phyloP scores from a whole-genome alignment of 2,329 filamentous ascomycete species.

The Claviceps sorghi region DNA sequence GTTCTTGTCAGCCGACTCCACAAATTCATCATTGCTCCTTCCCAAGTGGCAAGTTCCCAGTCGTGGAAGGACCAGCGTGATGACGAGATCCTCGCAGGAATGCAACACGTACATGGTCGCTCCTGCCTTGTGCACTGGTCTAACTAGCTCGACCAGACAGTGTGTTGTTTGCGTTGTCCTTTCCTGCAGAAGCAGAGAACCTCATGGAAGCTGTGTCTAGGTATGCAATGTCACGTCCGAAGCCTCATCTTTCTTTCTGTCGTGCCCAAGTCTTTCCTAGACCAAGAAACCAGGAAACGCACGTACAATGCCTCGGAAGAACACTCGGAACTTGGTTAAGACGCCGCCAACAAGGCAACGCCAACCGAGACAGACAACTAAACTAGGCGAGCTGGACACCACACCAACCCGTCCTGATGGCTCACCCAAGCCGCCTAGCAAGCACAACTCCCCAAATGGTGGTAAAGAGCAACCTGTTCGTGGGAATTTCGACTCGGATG shows the following conservation, averaged over 20 bases:
- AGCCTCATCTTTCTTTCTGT: neutral
- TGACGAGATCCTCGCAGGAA: neutral
- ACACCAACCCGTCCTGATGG: conserved; percentile 17
- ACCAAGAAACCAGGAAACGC: neutral
- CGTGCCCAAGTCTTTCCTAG: neutral
- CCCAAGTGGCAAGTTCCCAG: neutral
- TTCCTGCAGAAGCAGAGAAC: neutral
- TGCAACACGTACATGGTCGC: neutral
- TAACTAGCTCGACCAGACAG: neutral
- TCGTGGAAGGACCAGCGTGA: neutral
- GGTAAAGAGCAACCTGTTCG: neutral
- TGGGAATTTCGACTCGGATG: conserved; percentile 1
- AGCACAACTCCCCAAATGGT: neutral
- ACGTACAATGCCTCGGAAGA: neutral
- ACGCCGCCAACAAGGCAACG: conserved; percentile 4
- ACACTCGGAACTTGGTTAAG: neutral
- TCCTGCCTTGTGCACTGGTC: neutral
- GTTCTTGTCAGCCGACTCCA: neutral
- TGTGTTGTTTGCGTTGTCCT: neutral
- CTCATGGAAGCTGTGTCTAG: neutral
- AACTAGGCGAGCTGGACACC: conserved; percentile 19
- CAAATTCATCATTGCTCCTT: neutral
- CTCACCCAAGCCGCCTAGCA: conserved; percentile 3
- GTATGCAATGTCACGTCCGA: neutral
- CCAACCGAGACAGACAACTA: conserved; percentile 6